A percentile compares a stretch with the other conserved stretches of the same genome.
phyloP scores from a whole-genome alignment of 257 asterid genomes.

The Capsicum pubescens region DNA sequence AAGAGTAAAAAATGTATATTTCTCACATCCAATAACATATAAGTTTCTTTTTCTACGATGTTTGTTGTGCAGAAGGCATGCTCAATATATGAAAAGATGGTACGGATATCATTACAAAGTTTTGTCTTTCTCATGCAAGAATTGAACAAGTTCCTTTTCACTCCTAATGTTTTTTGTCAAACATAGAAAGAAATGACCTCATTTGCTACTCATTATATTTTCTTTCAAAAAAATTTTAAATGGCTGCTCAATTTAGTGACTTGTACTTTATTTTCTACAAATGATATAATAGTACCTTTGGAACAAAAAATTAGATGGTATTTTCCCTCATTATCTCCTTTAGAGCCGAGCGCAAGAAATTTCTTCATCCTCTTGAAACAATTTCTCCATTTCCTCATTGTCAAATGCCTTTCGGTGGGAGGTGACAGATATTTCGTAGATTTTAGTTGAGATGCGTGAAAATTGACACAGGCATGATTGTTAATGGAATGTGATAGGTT shows the following conservation, averaged over 20 bases:
- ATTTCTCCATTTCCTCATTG: no score
- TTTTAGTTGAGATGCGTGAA: no score
- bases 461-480: no score
- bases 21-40: not conserved
- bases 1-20: not conserved
- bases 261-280: no score
- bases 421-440: no score
- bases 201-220: not conserved
- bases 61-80: not conserved
- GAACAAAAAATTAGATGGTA: no score
- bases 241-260: not conserved
- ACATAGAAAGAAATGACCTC: not conserved
- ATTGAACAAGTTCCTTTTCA: not conserved
- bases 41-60: not conserved
- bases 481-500: no score
- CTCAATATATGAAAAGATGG: not conserved
- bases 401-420: no score
- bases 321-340: no score
- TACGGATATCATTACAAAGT: not conserved
- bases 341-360: no score
- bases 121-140: not conserved
- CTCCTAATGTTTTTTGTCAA: not conserved
- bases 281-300: no score
- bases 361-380: no score
- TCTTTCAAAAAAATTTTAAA: not conserved